Evolutionary conservation across 352 stramenopile genomes (phyloP).

Genomic region (Phytopythium ostracodes): DNA sequence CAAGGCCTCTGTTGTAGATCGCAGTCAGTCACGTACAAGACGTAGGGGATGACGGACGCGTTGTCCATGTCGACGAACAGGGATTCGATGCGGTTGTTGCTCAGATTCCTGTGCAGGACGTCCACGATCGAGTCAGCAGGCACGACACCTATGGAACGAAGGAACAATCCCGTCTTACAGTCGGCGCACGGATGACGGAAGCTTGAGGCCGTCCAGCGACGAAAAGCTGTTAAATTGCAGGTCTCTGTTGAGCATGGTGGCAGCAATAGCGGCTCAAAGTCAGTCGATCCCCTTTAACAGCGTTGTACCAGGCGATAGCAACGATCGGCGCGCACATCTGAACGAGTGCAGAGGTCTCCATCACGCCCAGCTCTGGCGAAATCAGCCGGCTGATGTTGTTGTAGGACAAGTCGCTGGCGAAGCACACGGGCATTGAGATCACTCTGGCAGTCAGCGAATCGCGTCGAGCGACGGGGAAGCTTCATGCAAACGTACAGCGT

Average conservation of each 20-base stretch:
- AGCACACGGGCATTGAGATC: neutral
- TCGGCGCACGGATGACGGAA: neutral
- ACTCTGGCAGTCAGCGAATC: neutral
- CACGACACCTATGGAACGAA: no score
- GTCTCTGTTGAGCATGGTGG: neutral
- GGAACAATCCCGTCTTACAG: neutral
- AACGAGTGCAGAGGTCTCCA: conserved; percentile 3
- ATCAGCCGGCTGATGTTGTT: conserved; percentile 2
- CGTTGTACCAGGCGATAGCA: neutral
- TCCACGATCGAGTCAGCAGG: neutral
- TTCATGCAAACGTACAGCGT: neutral
- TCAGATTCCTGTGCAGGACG: neutral
- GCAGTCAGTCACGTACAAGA: neutral
- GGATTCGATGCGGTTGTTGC: conserved; percentile 2
- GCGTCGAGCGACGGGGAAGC: neutral
- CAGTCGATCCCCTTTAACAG: neutral
- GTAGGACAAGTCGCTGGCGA: conserved; percentile 2
- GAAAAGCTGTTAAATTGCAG: conserved; percentile 4
- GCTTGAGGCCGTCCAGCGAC: neutral
- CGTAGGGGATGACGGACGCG: neutral
- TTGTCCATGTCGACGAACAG: neutral
- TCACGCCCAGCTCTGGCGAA: neutral
- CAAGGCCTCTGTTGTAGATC: neutral
- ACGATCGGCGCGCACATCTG: neutral
- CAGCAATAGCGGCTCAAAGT: neutral